A percentile compares a stretch with the other conserved stretches of the same genome.
These are phyloP conservation scores for Fibroporia radiculosa DNA, from an alignment of 768 basidiomycete genomes.

Conservation along the genomic window DNA sequence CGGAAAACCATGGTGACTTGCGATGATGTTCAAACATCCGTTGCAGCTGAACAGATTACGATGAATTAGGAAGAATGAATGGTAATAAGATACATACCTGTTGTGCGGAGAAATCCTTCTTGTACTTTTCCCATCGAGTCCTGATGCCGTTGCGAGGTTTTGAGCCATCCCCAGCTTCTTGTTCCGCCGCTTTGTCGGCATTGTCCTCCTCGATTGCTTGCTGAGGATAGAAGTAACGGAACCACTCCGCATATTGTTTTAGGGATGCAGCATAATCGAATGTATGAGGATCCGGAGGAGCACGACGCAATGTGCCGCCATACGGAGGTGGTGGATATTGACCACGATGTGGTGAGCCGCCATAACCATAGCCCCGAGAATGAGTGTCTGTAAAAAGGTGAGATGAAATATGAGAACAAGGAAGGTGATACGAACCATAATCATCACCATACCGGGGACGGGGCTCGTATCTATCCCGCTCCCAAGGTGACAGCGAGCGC, in stretches of 20 bases:
- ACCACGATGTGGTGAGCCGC: constrained; percentile 53
- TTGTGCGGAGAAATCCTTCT: constrained; percentile 78
- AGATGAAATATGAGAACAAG: not conserved
- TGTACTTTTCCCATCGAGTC: constrained; percentile 86
- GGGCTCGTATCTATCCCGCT: constrained; percentile 77
- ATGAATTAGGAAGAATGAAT: not conserved
- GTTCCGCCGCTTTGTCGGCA: constrained; percentile 77
- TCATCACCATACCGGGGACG: constrained; percentile 78
- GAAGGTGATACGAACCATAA: constrained; percentile 46
- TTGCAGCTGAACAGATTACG: constrained; percentile 58
- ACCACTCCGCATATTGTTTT: constrained; percentile 87
- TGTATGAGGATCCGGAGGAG: constrained; percentile 73
- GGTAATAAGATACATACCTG: constrained; percentile 53
- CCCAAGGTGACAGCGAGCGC: constrained; percentile 72
- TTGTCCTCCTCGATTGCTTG: constrained; percentile 78
- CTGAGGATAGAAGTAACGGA: constrained; percentile 66
- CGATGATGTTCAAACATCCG: constrained; percentile 94
- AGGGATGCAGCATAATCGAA: constrained; percentile 76
- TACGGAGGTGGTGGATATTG: constrained; percentile 40
- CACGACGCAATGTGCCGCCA: constrained; percentile 32
- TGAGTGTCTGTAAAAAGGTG: constrained; percentile 43
- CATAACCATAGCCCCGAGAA: constrained; percentile 56
- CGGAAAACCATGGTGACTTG: constrained; percentile 94
- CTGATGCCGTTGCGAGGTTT: constrained; percentile 83
- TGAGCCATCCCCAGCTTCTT: constrained; percentile 73